Evolutionary conservation across 345 rosid species (phyloP).

Genomic region (Eucalyptus erythrocorys): DNA sequence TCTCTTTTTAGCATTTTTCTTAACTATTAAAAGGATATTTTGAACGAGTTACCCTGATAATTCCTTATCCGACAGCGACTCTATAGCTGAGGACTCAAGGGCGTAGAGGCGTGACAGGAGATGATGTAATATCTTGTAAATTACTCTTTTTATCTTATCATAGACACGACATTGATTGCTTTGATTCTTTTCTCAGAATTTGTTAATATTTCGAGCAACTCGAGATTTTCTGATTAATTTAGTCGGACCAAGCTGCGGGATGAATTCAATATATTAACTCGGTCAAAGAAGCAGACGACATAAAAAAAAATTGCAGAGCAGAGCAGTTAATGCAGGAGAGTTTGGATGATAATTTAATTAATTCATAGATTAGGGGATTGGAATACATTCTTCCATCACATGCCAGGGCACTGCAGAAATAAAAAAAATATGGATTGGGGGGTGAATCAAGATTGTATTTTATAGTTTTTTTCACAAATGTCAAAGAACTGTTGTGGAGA

Average conservation of each 20-base stretch:
- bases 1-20: not conserved
- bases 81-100: not conserved
- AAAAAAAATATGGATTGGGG: not conserved
- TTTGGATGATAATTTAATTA: not conserved
- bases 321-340: not conserved
- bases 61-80: not conserved
- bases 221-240: not conserved
- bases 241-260: not conserved
- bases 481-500: not conserved
- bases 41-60: not conserved
- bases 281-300: not conserved
- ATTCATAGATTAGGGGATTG: not conserved
- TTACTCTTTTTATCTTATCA: not conserved
- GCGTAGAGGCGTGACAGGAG: not conserved
- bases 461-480: not conserved
- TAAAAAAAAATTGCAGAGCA: not conserved
- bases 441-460: not conserved
- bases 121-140: not conserved
- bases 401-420: not conserved
- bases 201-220: not conserved
- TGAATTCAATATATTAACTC: not conserved
- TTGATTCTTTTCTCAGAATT: not conserved
- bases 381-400: not conserved
- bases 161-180: not conserved
- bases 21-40: not conserved